Conservation (phyloP, 2,329 filamentous ascomycete species). For the Sarocladiaceae sp. region DNA sequence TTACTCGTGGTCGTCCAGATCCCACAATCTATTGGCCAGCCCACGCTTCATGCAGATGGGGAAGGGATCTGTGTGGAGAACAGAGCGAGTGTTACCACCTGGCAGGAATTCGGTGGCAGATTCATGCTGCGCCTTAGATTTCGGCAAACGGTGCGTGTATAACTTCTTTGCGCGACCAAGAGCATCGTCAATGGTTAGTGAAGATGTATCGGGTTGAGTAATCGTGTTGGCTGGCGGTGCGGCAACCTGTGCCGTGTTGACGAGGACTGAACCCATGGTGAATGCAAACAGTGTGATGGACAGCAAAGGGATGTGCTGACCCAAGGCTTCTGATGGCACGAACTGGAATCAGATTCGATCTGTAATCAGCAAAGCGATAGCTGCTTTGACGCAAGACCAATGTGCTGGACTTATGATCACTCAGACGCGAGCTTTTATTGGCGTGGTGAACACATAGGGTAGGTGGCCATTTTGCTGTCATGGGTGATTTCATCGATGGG, state of each 20-base stretch:
- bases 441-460: no score
- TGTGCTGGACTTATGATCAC: no score
- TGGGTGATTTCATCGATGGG: no score
- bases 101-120: conserved; percentile 15
- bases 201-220: not conserved
- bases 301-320: no score
- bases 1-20: conserved; percentile 21
- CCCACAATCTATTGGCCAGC: not conserved
- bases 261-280: not conserved
- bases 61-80: conserved; percentile 29
- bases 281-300: not conserved
- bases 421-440: no score
- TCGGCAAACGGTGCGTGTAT: not conserved
- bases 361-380: no score
- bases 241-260: not conserved
- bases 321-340: no score
- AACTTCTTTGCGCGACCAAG: not conserved
- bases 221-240: not conserved
- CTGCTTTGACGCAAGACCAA: no score
- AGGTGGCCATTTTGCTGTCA: no score
- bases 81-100: conserved; percentile 33
- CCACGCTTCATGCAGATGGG: conserved; percentile 24
- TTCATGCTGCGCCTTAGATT: not conserved
- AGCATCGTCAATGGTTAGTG: not conserved
- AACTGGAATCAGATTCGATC: no score